Base-by-base conservation (phyloP, 225 moss, liverwort and hornwort genomes). In the Marchantia polymorpha region DNA sequence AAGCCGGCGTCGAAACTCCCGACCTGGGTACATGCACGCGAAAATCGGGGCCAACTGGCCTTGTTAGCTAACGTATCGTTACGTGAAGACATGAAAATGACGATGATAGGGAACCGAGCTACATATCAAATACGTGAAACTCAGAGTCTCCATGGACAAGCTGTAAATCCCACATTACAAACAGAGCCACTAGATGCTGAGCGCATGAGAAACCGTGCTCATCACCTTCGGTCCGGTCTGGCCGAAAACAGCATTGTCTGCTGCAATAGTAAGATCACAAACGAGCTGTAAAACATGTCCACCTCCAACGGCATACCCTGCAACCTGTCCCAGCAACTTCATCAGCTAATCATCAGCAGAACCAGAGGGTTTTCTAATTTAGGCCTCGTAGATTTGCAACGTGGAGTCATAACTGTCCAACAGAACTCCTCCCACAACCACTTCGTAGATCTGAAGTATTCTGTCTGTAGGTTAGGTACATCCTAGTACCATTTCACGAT, bases 1-100 rank as follows among this genome's bases (percentile, higher is more conserved):
- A 90, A 99, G 77, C 99, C 99, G 69, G 99, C 99, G 89, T 99
- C 99, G 66, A 99, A 99, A 88, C 99, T 99, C 67, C 99, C 97
- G 52, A 97, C 97, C 97, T 97, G 86, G 6, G 75, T 16, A 47
- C 47, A 64, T 77, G 10, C 50, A 54, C 54, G 54, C 46, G 25
- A 39, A 48, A 69, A 73, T 7, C 54, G 49, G 61, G 20, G 51
- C 7, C 73, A 73, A 53, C 54, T 12, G 15, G 12, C 27, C 8
- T n/a, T n/a, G n/a, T 65, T 65, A 65, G 48, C 48, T 70, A 8
- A 20, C 19, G 70, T 71, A 71, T 50, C 19, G 58, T 58, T 58
- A 15, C 12, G 9, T 58, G 39, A n/a, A 2, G 1, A 23, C 49
- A 11, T 69, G 19, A 19, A 16, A 69, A 46, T 17, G 4, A n/a